These are phyloP conservation scores for Viridothelium virens DNA, from an alignment of 495 filamentous ascomycete genomes.

Conservation along the genomic window DNA sequence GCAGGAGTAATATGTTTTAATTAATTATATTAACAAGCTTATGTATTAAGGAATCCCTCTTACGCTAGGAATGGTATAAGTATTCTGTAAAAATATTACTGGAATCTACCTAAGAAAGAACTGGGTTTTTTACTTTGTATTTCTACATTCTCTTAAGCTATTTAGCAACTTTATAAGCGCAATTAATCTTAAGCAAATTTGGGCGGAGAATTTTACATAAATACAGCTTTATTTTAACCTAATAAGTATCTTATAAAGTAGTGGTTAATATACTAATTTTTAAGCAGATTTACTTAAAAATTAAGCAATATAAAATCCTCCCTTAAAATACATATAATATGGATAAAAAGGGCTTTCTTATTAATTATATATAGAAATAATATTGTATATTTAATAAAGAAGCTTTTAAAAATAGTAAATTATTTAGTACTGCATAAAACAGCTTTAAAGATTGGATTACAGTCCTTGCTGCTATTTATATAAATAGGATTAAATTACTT, in stretches of 20 bases:
- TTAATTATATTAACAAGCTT: neutral
- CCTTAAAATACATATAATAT: neutral
- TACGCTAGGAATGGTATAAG: no score
- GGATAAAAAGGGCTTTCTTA: no score
- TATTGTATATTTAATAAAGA: neutral
- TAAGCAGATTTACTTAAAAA: neutral
- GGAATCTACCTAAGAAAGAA: neutral
- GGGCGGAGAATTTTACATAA: neutral
- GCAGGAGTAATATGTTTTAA: neutral
- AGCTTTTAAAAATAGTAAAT: neutral
- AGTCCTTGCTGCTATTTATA: neutral
- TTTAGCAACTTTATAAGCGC: neutral
- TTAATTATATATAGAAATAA: neutral
- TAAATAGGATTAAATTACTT: neutral
- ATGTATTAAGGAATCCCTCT: neutral
- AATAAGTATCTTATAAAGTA: neutral
- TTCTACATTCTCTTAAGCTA: neutral
- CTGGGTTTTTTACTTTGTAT: neutral
- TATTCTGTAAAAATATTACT: neutral
- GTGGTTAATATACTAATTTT: slow-evolving; percentile 3
- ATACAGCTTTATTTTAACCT: neutral
- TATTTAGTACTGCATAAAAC: neutral
- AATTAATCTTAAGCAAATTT: neutral
- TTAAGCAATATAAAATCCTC: neutral
- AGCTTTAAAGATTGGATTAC: slow-evolving; percentile 4